Evolutionary conservation across 2,329 filamentous ascomycete genomes (phyloP), one percentile per base, ranked within the genome.

Genomic region (Blastomyces parvus): DNA sequence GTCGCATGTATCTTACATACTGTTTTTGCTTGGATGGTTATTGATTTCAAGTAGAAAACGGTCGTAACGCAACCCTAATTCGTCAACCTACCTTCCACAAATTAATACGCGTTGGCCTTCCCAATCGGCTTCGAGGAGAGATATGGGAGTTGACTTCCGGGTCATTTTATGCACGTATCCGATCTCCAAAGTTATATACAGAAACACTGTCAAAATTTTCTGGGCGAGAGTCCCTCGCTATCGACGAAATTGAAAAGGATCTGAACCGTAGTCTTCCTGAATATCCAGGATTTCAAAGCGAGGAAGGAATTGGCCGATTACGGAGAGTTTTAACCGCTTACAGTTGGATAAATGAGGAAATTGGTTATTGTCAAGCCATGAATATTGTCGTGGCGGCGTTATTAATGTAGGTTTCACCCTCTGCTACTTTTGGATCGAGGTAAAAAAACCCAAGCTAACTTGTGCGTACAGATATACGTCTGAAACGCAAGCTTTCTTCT

Each of bases 291-390:
- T 99, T 97, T 72, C 94, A 99, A 77, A 96, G 88, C 71, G 89
- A 96, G 74, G 92, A 97, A 71, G 94, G 94, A 19, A 99, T 99
- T 67, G 90, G 88, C 55, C 85, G 94, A 25, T 81, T 99, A 66
- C 87, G 94, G 64, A 85, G 93, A 64, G 94, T 99, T 46, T 82
- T 99, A 62, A 97, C 93, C 1, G 94, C 94, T 4, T 99, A 99
- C 79, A 97, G 92, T 77, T 99, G 94, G 94, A 90, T 88, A 59
- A 94, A 99, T 71, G 84, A 90, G 61, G 91, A 97, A 68, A 92
- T 99, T 62, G 94, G 94, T 68, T 99, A 99, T 77, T 99, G 94
- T 75, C 94, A 99, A 77, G 94, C 94, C 66, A 99, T 99, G 94
- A 99, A 99, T 76, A 99, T 99, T 69, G 94, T 99, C 42, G 93